These are phyloP conservation scores for Termitomyces heimii DNA, from an alignment of 768 basidiomycete genomes.

Conservation along the genomic window DNA sequence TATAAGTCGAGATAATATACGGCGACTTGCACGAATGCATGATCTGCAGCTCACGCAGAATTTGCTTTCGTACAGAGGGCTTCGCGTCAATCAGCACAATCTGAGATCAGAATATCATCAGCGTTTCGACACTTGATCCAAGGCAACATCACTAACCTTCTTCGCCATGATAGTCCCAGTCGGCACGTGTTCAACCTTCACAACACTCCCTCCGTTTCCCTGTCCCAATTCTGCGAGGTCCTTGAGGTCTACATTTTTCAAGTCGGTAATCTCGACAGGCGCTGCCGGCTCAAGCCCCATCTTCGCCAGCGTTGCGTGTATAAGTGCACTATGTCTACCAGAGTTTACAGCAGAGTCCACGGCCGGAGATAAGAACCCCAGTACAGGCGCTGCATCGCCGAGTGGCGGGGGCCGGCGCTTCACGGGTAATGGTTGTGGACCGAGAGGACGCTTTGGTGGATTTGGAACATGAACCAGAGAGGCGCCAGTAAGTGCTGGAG, in stretches of 20 bases:
- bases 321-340: slow-evolving; percentile 53
- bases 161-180: slow-evolving; percentile 95
- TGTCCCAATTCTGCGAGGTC: slow-evolving; percentile 87
- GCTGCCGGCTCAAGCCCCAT: slow-evolving; percentile 80
- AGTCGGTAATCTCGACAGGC: slow-evolving; percentile 67
- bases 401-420: slow-evolving; percentile 63
- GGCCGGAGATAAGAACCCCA: slow-evolving; percentile 9
- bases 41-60: slow-evolving; percentile 94
- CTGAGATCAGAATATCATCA: slow-evolving; percentile 29
- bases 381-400: slow-evolving; percentile 40
- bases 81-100: slow-evolving; percentile 97
- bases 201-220: slow-evolving; percentile 96
- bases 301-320: slow-evolving; percentile 78
- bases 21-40: slow-evolving; percentile 94
- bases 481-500: background rate
- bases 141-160: slow-evolving; percentile 61
- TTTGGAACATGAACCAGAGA: slow-evolving; percentile 20
- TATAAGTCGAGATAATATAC: slow-evolving; percentile 95
- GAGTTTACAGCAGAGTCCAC: slow-evolving; percentile 14
- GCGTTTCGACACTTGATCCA: background rate
- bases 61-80: slow-evolving; percentile 93
- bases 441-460: slow-evolving; percentile 30
- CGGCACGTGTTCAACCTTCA: slow-evolving; percentile 89
- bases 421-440: slow-evolving; percentile 7
- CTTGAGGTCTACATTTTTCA: slow-evolving; percentile 84